Percentiles rank a stretch among this genome's conserved stretches.
Evolutionary conservation across 208 protist species (phyloP).

Genomic region (Naegleria fowleri): DNA sequence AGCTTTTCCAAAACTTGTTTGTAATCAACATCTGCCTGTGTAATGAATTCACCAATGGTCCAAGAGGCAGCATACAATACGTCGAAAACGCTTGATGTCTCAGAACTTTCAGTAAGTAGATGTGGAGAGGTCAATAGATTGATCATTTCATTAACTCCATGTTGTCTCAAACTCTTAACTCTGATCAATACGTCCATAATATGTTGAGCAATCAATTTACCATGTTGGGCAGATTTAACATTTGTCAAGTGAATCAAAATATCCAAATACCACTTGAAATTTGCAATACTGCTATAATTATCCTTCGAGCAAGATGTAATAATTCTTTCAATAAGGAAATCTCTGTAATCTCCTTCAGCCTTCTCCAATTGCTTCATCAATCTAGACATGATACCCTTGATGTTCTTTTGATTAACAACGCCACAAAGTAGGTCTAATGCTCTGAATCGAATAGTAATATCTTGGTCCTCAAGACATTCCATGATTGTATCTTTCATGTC

Average conservation of each 20-base stretch:
- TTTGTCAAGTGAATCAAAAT: constrained; percentile 74
- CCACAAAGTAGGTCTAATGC: constrained; percentile 81
- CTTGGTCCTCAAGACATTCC: constrained; percentile 83
- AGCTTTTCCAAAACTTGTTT: background rate
- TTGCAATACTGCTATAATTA: constrained; percentile 77
- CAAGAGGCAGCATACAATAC: constrained; percentile 24
- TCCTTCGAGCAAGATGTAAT: constrained; percentile 64
- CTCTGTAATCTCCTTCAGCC: constrained; percentile 75
- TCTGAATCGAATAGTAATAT: constrained; percentile 88
- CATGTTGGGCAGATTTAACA: constrained; percentile 50
- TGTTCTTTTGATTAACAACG: constrained; percentile 82
- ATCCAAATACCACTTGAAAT: constrained; percentile 96
- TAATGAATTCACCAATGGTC: constrained; percentile 21
- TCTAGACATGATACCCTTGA: constrained; percentile 60
- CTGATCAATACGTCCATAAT: background rate
- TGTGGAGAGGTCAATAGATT: background rate
- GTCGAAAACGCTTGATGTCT: constrained; percentile 1
- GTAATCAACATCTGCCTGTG: background rate
- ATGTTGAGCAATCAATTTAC: constrained; percentile 16
- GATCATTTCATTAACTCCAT: constrained; percentile 24
- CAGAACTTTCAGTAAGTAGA: background rate
- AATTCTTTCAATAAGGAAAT: constrained; percentile 77
- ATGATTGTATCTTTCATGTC: constrained; percentile 83
- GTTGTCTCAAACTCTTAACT: background rate
- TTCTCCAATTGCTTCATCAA: constrained; percentile 47